A percentile compares a stretch with the other conserved stretches of the same genome.
phyloP scores from a whole-genome alignment of 345 rosid species.

The Aquilaria yunnanensis region DNA sequence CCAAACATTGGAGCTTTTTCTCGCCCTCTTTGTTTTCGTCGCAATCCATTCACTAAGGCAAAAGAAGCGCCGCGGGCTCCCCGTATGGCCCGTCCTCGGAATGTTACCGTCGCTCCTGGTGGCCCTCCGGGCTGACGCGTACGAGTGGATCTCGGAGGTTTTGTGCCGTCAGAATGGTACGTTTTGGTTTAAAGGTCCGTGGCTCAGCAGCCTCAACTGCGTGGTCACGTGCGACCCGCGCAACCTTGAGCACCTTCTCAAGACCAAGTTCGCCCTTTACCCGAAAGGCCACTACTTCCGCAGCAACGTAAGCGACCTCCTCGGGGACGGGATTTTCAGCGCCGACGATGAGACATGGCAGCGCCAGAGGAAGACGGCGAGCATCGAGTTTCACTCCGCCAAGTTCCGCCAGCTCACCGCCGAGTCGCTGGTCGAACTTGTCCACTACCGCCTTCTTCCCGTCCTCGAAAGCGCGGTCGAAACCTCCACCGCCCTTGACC shows the following conservation, averaged over 20 bases:
- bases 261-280: slow-evolving; percentile 70
- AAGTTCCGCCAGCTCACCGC: slow-evolving; percentile 69
- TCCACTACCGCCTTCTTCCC: slow-evolving; percentile 66
- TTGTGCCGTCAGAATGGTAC: slow-evolving; percentile 65
- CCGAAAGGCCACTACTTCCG: slow-evolving; percentile 84
- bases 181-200: slow-evolving; percentile 70
- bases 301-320: slow-evolving; percentile 61
- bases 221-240: slow-evolving; percentile 82
- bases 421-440: slow-evolving; percentile 63
- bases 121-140: slow-evolving; percentile 41
- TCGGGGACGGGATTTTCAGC: slow-evolving; percentile 84
- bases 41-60: slow-evolving; percentile 50
- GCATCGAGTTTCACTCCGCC: slow-evolving; percentile 89
- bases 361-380: slow-evolving; percentile 77
- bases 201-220: slow-evolving; percentile 70
- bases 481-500: slow-evolving; percentile 41
- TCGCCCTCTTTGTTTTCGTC: slow-evolving; percentile 42
- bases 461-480: slow-evolving; percentile 52
- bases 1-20: slow-evolving; percentile 45
- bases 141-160: slow-evolving; percentile 65
- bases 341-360: slow-evolving; percentile 90
- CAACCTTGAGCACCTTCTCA: slow-evolving; percentile 83
- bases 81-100: slow-evolving; percentile 83
- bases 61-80: slow-evolving; percentile 43
- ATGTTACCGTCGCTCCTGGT: slow-evolving; percentile 76